These are phyloP conservation scores for Orbilia quercus DNA, from an alignment of 2,329 filamentous ascomycete species.

Conservation along the genomic window DNA sequence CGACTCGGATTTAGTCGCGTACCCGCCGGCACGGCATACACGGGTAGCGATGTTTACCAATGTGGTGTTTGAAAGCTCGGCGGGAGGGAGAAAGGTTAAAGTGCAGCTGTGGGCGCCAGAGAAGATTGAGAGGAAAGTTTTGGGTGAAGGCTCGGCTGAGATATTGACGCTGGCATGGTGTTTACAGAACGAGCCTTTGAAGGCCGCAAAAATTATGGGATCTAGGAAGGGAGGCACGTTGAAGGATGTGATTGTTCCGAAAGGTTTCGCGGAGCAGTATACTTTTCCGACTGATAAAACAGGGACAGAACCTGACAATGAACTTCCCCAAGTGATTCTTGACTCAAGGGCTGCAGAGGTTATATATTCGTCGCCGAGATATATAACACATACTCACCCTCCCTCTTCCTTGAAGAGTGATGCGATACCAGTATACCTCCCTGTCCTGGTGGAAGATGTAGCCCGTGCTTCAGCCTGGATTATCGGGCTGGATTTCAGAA, in stretches of 20 bases:
- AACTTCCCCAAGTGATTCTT: neutral
- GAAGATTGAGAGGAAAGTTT: slow-evolving; percentile 18
- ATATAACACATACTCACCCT: slow-evolving; percentile 10
- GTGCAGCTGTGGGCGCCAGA: slow-evolving; percentile 26
- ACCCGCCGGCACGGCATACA: slow-evolving; percentile 1
- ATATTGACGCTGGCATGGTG: slow-evolving; percentile 37
- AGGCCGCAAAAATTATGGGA: neutral
- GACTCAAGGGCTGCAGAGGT: slow-evolving; percentile 42
- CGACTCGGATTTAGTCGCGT: slow-evolving; percentile 43
- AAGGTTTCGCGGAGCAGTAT: slow-evolving; percentile 33
- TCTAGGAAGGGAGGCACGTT: slow-evolving; percentile 5
- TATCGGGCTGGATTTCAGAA: slow-evolving; percentile 13
- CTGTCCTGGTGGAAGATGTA: slow-evolving; percentile 32
- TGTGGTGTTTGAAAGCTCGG: slow-evolving; percentile 13
- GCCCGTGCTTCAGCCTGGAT: slow-evolving; percentile 29
- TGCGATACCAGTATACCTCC: slow-evolving; percentile 23
- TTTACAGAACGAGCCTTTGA: slow-evolving; percentile 8
- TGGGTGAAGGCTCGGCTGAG: neutral
- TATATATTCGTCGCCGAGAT: slow-evolving; percentile 27
- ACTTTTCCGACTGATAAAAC: slow-evolving; percentile 5
- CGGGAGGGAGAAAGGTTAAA: slow-evolving; percentile 18
- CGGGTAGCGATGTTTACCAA: slow-evolving; percentile 20
- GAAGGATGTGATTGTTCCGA: neutral
- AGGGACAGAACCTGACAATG: too few species aligned
- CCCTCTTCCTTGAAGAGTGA: neutral